Base-by-base conservation (phyloP, 1,284 basidiomycete genomes). In the Anthracocystis panici-leucophaei region DNA sequence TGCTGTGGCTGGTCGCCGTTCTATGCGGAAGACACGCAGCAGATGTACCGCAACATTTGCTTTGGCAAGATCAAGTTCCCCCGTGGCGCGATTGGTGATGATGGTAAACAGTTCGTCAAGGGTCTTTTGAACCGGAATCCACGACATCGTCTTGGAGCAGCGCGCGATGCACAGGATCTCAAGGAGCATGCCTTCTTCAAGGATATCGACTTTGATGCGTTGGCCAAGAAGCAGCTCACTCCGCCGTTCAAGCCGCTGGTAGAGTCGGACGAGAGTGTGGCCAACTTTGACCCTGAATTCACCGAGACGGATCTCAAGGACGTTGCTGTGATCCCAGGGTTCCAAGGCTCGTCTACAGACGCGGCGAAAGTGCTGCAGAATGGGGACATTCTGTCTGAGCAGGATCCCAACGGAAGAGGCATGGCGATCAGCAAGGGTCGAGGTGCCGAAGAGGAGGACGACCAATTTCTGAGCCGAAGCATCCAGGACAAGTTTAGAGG, bases 31-130 rank as follows among this genome's bases (percentile, higher is more conserved):
- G 97, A 99, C 85, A 98, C 95, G 18, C 96, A 99, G 86, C 94
- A 97, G 87, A 99, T 99, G 97, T 99, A 99, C 88, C 95, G 95
- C 89, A 93, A 96, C 88, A 99, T 99, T 79, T 98, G 95, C 56
- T 87, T 87, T 86, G 97, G 97, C 76, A 99, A 98, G 89, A 98
- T 99, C 85, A 90, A 96, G 74, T 99, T 99, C 88, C 97, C 97
- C 29, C 92, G 95, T 82, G 94, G 93, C 59, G 95, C 97, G 33
- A 98, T 99, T 81, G 92, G 92, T 68, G 97, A 99, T 81, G 95
- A 98, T 65, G 97, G 97, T 60, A 99, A 99, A 88, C 93, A 97
- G 87, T 99, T 99, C 80, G 97, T 99, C 83, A 99, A 99, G 87
- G 95, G 94, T 66, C 91, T 99, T 49, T 89, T 99, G 54, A 99